Evolutionary conservation across 1,284 basidiomycete species (phyloP), one percentile per base, ranked within the genome.

Genomic region (Pisolithus thermaeus): DNA sequence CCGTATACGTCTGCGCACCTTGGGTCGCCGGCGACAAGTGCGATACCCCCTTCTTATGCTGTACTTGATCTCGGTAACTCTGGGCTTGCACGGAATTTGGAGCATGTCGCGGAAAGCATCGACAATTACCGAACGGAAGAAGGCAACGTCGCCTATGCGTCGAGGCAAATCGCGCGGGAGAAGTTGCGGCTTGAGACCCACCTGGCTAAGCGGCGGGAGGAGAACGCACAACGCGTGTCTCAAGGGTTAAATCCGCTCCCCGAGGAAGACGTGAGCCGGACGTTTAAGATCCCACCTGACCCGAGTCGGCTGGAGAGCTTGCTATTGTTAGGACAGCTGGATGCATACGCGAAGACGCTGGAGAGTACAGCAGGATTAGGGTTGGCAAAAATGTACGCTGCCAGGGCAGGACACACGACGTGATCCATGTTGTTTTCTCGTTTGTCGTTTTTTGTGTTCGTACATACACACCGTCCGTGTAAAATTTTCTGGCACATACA

Each of bases 81-180:
- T 55, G 73, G 81, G 55, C 68, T 86, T 61, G 74, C 83, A 50
- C 78, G 77, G 64, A 86, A 86, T 67, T 73, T 96, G 58, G 87
- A 90, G 71, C 82, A 87, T 67, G 84, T 95, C 43, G 82, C 91
- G 57, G 90, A 95, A 63, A 82, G 86, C 0, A 77, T 97, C 57
- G 92, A 95, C 67, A 81, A 76, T 54, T 92, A 93, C 75, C 84
- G 85, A 59, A 90, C 90, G 52, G 94, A 97, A 70, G 88, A 93
- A 64, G 90, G 92, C 57, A 97, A 97, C 69, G 81, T 97, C 52
- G 93, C 90, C 46, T 99, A 95, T 77, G 78, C 95, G 63, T 79
- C 81, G 45, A 86, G 96, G 53, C 94, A 97, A 70, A 93, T 97
- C 61, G 88, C 86, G 23, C 82, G 96, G 44, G 96, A 98, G 71